Conservation (phyloP, 2,329 filamentous ascomycete genomes). For the Canariomyces notabilis region DNA sequence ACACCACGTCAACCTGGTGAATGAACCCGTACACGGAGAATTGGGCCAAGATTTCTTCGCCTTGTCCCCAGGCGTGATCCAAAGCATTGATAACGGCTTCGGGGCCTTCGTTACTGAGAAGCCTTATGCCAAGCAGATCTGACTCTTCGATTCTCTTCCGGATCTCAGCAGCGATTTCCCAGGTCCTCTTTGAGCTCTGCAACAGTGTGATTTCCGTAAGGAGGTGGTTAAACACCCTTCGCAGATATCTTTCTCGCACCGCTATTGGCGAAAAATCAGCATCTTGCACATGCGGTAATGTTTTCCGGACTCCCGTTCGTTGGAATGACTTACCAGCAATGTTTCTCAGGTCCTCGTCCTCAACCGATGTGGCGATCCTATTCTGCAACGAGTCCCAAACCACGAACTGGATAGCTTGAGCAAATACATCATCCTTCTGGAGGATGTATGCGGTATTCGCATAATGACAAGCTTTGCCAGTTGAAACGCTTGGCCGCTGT, state of each 20-base stretch:
- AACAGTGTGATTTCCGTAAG: too few species aligned
- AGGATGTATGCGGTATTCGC: conserved; percentile 1
- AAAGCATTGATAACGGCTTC: too few species aligned
- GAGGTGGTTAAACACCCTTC: too few species aligned
- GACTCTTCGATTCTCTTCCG: background rate
- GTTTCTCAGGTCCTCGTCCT: background rate
- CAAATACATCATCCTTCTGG: background rate
- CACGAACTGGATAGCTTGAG: background rate
- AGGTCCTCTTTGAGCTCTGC: background rate
- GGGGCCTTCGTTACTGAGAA: background rate
- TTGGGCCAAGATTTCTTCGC: background rate
- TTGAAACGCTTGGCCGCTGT: background rate
- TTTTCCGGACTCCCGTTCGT: background rate
- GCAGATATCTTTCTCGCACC: too few species aligned
- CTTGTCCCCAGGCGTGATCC: background rate
- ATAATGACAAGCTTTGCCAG: background rate
- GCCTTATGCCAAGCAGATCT: background rate
- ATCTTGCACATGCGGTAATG: too few species aligned
- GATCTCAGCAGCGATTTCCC: too few species aligned
- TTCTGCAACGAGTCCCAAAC: background rate
- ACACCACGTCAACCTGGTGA: background rate
- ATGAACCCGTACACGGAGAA: conserved; percentile 1
- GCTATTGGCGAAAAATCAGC: too few species aligned
- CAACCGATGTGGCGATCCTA: background rate
- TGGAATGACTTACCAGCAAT: background rate